Evolutionary conservation across 352 stramenopile genomes (phyloP), one percentile per base, ranked within the genome.

Genomic region (Phytophthora citrophthora): DNA sequence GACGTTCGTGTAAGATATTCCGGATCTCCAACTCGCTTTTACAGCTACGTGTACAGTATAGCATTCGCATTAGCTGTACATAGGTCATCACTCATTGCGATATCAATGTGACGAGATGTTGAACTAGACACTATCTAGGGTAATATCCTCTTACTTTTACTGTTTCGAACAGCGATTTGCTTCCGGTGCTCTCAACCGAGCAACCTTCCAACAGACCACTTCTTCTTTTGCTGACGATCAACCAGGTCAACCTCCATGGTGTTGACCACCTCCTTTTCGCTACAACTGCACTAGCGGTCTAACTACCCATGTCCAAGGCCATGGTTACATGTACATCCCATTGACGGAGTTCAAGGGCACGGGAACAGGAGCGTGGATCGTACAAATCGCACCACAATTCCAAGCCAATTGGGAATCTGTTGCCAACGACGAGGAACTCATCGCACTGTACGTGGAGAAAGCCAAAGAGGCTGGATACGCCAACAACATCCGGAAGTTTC

Each of bases 271-370:
- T 34, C 40, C 24, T 10, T 58, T 20, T 47, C 41, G 27, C 29
- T 9, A 12, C 18, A 3, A 29, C 26, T 39, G 26, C 29, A 4
- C 12, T 43, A 43, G 18, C 45, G n/a, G 10, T n/a, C 18, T 41
- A 1, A 44, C 18, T 29, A 23, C 13, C 16, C 36, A 47, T n/a
- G 48, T 73, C 24, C 44, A 54, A 26, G 63, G 47, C 8, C 68
- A 76, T 36, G 68, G 63, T 2, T 73, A 76, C 54, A 72, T 76
- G 63, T 48, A 64, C 29, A 61, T 73, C 9, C 68, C 62, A 18
- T 29, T 67, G 46, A 24, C 62, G 8, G 63, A 76, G 58, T 72
- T 72, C 43, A 54, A 43, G n/a, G 63, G 63, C 48, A 45, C 24
- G 9, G 44, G 34, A 5, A 72, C 39, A 1, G 68, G 55, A 13